A percentile compares a stretch with the other conserved stretches of the same genome.
phyloP scores from a whole-genome alignment of 2,329 filamentous ascomycete species.

The Aureobasidium sp. region DNA sequence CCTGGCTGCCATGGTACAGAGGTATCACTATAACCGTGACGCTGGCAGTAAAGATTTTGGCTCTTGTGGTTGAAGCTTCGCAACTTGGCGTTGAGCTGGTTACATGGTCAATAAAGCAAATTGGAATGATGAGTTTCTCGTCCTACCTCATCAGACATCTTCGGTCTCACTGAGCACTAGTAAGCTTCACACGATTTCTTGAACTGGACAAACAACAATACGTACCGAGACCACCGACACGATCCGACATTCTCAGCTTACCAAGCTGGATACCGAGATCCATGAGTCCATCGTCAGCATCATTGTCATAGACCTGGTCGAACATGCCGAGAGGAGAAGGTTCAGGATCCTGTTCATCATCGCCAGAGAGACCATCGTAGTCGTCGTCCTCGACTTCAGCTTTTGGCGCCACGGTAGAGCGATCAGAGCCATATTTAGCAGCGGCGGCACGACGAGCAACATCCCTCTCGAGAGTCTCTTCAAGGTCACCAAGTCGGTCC shows the following conservation, averaged over 20 bases:
- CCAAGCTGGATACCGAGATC: slow-evolving; percentile 67
- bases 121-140: background rate
- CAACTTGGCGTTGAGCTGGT: slow-evolving; percentile 9
- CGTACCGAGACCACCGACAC: slow-evolving; percentile 57
- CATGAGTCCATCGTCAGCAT: slow-evolving; percentile 59
- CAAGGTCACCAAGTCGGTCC: slow-evolving; percentile 67
- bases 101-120: background rate
- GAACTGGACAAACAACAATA: background rate
- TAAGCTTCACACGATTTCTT: background rate
- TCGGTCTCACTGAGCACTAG: slow-evolving; percentile 50
- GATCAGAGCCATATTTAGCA: slow-evolving; percentile 17
- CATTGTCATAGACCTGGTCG: slow-evolving; percentile 62
- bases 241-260: slow-evolving; percentile 64
- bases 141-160: slow-evolving; percentile 62
- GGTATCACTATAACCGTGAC: background rate
- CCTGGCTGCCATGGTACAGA: slow-evolving; percentile 7
- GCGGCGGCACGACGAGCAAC: slow-evolving; percentile 44
- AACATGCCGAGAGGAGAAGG: slow-evolving; percentile 55
- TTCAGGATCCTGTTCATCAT: slow-evolving; percentile 55
- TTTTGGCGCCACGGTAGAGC: slow-evolving; percentile 15
- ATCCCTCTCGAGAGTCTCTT: slow-evolving; percentile 62
- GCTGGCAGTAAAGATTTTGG: slow-evolving; percentile 3
- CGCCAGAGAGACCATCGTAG: slow-evolving; percentile 42
- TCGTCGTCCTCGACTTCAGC: slow-evolving; percentile 51
- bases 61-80: background rate